A percentile compares a stretch with the other conserved stretches of the same genome.
These are phyloP conservation scores for Solanum hybrid DNA, from an alignment of 305 asterid species.

Conservation along the genomic window DNA sequence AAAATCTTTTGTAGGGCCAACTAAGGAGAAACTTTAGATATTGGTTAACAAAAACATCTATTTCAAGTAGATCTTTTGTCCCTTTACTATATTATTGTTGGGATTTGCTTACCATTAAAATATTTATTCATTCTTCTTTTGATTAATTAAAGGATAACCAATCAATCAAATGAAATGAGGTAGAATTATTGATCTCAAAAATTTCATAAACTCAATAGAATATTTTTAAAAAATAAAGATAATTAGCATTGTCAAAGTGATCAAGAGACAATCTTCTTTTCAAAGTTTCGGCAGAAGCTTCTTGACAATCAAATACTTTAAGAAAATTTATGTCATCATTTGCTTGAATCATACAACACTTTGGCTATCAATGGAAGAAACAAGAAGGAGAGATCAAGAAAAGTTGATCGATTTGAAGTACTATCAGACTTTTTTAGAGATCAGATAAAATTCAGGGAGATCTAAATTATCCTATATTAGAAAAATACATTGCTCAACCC, in stretches of 20 bases:
- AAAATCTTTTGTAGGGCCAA: constrained; percentile 46
- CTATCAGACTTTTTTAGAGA: neutral
- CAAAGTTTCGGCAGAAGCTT: neutral
- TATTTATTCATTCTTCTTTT: neutral
- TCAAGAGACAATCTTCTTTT: neutral
- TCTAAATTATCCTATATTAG: neutral
- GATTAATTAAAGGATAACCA: neutral
- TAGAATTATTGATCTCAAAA: neutral
- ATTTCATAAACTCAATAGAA: neutral
- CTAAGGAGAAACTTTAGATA: constrained; percentile 33
- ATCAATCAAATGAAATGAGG: neutral
- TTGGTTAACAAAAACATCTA: neutral
- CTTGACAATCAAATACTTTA: neutral
- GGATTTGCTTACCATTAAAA: neutral
- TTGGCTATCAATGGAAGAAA: neutral
- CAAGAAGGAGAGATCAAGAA: neutral
- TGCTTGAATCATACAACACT: neutral
- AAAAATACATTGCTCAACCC: neutral
- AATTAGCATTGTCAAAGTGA: neutral
- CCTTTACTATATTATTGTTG: neutral
- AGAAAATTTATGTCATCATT: neutral
- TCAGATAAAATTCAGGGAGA: neutral
- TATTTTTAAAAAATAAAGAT: neutral
- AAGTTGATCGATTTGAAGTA: neutral
- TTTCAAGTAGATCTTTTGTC: neutral